Evolutionary conservation across 148 eudicot species (phyloP).

Genomic region (Linanthus parryae): DNA sequence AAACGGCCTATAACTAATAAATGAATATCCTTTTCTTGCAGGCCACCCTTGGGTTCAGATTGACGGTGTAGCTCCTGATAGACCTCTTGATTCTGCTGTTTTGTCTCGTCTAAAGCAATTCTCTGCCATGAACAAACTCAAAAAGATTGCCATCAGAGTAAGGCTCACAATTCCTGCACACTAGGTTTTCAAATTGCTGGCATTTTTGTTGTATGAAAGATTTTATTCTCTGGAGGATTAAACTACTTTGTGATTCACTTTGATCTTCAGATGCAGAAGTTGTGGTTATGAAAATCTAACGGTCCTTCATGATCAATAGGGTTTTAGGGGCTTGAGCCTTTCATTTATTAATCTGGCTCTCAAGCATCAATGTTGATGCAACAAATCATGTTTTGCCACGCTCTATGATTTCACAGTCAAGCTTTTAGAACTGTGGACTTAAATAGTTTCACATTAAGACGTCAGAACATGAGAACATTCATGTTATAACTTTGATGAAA

Average conservation of each 20-base stretch:
- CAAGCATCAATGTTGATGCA: background rate
- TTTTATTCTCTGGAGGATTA: no score
- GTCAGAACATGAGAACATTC: no score
- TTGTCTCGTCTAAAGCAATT: conserved; percentile 41
- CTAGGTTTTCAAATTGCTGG: no score
- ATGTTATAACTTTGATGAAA: no score
- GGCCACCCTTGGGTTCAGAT: conserved; percentile 42
- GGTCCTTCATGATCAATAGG: background rate
- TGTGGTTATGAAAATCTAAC: background rate
- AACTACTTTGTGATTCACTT: no score
- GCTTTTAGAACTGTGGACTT: background rate
- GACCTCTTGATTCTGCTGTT: conserved; percentile 44
- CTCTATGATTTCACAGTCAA: background rate
- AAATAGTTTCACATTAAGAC: background rate
- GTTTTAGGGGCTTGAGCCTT: background rate
- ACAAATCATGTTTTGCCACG: background rate
- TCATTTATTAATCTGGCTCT: background rate
- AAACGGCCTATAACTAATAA: no score
- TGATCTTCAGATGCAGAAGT: background rate
- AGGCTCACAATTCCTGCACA: background rate
- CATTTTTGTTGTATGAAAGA: no score
- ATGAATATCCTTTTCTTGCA: conserved; percentile 14
- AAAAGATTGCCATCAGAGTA: conserved; percentile 46
- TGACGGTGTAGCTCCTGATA: conserved; percentile 39
- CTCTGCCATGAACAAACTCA: conserved; percentile 42